Base-by-base conservation (phyloP, 2,329 filamentous ascomycete genomes). In the Stachybotrys chlorohalonatus region DNA sequence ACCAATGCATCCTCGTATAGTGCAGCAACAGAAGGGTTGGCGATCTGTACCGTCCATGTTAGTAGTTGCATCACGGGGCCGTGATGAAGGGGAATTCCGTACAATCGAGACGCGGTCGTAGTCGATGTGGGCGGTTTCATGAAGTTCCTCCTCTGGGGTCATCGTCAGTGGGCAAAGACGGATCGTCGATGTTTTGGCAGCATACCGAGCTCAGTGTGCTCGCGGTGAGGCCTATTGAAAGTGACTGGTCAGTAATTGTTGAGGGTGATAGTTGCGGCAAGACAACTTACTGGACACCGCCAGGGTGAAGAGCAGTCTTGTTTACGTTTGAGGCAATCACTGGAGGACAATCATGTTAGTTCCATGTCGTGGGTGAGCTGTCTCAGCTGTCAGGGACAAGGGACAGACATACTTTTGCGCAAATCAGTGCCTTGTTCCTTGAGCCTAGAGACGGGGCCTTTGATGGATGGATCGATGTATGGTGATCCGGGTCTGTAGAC, bases 101-200 rank as follows among this genome's bases (percentile, higher is more conserved):
- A 95, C 92, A 80, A 99, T 99, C 60, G 94, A 90, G 68, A 99
- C 94, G 70, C 91, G 89, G 76, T 97, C 89, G 73, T 97, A 99
- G 82, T 99, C 94, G 70, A 99, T 99, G 82, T 99, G 93, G 63
- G 94, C 94, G 70, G 87, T 91, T 75, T 96, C 90, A 75, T 97
- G 92, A 58, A 99, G 88, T 73, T 96, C 90, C 78, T 97, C 91
- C 78, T 99, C 81, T 77, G 61, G 53, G 50, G 48, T 46, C 9
- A 54, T 46, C 52, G 55, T 61, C 57, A 59, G 56, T 58, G 55
- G 59, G 59, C 62, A 62, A 60, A 54, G 51, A 39, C 57, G 36
- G 39, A 30, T 30, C 36, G 36, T 9, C 36, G 6, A 9, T 5
- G 45, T 47, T 8, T 9, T 11, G 31, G n/a, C 3, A 36, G 57